phyloP scores from a whole-genome alignment of 306 rosid species.

The Vigna reflexopilosa region DNA sequence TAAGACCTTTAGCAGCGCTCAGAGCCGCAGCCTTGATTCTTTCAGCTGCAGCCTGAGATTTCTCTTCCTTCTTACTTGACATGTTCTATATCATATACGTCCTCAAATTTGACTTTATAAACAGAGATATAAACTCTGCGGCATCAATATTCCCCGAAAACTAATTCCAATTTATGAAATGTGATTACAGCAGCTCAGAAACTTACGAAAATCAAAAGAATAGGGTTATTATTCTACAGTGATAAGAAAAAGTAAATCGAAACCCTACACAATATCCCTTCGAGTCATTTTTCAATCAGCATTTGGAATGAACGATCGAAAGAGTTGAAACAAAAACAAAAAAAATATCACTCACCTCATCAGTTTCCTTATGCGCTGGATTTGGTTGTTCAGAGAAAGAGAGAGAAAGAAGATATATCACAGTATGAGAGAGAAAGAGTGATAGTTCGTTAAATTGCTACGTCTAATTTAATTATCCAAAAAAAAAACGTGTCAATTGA shows the following conservation, averaged over 20 bases:
- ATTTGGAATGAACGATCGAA: not conserved
- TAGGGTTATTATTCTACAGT: constrained; percentile 12
- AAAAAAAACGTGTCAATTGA: no score
- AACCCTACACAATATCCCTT: not conserved
- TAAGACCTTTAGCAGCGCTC: constrained; percentile 94
- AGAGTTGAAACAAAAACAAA: not conserved
- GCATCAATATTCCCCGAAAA: not conserved
- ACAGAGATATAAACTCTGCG: constrained; percentile 24
- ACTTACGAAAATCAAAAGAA: not conserved
- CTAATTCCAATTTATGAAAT: not conserved
- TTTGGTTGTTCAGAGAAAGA: not conserved
- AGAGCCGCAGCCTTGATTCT: constrained; percentile 96
- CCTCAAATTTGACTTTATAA: constrained; percentile 1
- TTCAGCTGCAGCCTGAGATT: constrained; percentile 92
- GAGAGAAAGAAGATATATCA: no score
- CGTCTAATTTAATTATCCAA: no score
- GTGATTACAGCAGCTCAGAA: constrained; percentile 8
- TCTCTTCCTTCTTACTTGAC: constrained; percentile 98
- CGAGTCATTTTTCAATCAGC: not conserved
- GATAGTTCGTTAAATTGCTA: no score
- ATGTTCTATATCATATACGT: constrained; percentile 49
- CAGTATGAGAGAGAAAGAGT: not conserved
- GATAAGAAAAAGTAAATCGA: not conserved
- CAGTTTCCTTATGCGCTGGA: not conserved
- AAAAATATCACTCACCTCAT: not conserved